Conservation (phyloP, 2,329 filamentous ascomycete genomes). For the Arthrinium puccinioides region DNA sequence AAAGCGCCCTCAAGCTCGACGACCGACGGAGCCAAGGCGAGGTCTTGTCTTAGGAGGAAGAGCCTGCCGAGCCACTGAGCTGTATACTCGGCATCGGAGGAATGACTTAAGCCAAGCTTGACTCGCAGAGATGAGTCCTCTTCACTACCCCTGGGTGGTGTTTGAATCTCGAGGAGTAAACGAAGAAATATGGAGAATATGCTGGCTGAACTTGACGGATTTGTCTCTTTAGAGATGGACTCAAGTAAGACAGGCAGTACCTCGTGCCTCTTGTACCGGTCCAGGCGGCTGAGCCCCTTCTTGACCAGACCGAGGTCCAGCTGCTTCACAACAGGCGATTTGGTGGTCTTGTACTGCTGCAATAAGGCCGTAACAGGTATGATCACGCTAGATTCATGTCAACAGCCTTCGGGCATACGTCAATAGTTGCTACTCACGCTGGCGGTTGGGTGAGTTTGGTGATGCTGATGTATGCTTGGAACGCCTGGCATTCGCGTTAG, state of each 20-base stretch:
- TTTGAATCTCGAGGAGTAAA: constrained; percentile 60
- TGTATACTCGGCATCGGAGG: constrained; percentile 65
- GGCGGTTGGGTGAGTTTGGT: constrained; percentile 47
- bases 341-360: constrained; percentile 79
- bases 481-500: constrained; percentile 28
- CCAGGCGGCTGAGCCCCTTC: constrained; percentile 57
- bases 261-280: constrained; percentile 55
- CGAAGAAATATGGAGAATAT: constrained; percentile 80
- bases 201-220: constrained; percentile 41
- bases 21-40: constrained; percentile 16
- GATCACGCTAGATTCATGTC: constrained; percentile 58
- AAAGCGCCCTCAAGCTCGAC: constrained; percentile 19
- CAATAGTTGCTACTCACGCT: constrained; percentile 33
- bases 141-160: constrained; percentile 70
- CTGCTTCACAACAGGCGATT: constrained; percentile 70
- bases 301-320: constrained; percentile 87
- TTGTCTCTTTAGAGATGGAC: constrained; percentile 56
- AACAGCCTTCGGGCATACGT: no score
- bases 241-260: constrained; percentile 64
- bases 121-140: constrained; percentile 66
- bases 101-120: constrained; percentile 57
- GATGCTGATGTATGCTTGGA: constrained; percentile 43
- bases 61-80: constrained; percentile 71
- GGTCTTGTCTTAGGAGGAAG: constrained; percentile 55
- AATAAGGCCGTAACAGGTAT: constrained; percentile 79